Base-by-base conservation (phyloP, 139 green algal species). In the Nannochloris sp. region DNA sequence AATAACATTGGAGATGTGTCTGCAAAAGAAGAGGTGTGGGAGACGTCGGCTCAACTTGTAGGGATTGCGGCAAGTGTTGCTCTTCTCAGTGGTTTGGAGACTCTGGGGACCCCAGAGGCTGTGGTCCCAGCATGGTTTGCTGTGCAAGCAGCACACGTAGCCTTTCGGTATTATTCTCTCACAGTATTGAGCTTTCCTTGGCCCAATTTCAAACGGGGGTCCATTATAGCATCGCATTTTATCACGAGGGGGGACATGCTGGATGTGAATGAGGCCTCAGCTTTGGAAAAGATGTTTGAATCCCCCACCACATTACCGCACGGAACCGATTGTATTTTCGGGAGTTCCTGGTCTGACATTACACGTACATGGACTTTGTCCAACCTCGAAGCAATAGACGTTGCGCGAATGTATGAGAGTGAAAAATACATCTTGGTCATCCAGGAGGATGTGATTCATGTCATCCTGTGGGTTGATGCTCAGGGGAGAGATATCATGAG, bases 1-100 rank as follows among this genome's bases (percentile, higher is more conserved):
- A 81, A 83, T 68, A 95, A 95, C 60, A 80, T 96, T 9, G 88
- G 88, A 11, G 86, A 90, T 44, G 82, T 96, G 18, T 74, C 88
- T 1, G 88, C 88, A 49, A 93, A 91, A 74, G 88, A 96, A 71
- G 87, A 96, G 78, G 69, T 83, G 14, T 87, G 80, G 81, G 79
- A 91, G 71, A 85, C 91, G 48, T 54, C 64, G 4, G 86, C 74
- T 3, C 75, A 92, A 79, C 66, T 95, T 58, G 43, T 68, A 19
- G 88, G 88, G 2, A 79, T 90, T 18, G 73, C 67, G 7, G 29
- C 62, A 25, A 89, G 78, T 36, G 71, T 95, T 24, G 67, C 61
- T 2, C 5, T 88, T 49, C 81, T 95, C 57, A 48, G 66, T 16
- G 59, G 53, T 15, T 71, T 84, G 14, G 73, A 82, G 19, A 58